Percentiles rank a stretch among this genome's conserved stretches.
Evolutionary conservation across 768 basidiomycete species (phyloP).

Genomic region (Fibroporia radiculosa): DNA sequence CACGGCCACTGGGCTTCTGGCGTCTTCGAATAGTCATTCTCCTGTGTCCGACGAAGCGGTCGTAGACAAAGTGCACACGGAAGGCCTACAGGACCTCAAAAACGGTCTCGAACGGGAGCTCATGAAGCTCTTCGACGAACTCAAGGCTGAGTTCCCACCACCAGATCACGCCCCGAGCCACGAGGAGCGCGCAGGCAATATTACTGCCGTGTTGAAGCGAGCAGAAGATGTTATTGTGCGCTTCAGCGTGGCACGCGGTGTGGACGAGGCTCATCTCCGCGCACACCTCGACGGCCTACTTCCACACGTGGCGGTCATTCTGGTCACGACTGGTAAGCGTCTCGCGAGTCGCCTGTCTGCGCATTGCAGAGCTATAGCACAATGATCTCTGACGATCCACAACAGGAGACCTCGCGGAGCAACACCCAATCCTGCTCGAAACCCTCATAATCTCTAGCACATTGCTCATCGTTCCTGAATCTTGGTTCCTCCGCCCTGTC

Average conservation of each 20-base stretch:
- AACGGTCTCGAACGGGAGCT: conserved; percentile 11
- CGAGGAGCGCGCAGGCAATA: conserved; percentile 16
- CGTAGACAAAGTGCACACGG: not conserved
- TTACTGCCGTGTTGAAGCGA: conserved; percentile 18
- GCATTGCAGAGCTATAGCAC: not conserved
- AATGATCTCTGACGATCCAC: not conserved
- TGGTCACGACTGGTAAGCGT: conserved; percentile 1
- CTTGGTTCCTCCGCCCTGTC: conserved; percentile 23
- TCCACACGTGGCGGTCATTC: conserved; percentile 14
- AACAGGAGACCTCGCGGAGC: conserved; percentile 29
- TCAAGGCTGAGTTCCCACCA: conserved; percentile 20
- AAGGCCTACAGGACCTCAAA: conserved; percentile 11
- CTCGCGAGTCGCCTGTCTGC: too few species aligned
- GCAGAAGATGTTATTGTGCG: conserved; percentile 20
- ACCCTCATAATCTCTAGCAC: conserved; percentile 16
- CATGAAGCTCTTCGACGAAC: conserved; percentile 18
- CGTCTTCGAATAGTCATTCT: too few species aligned
- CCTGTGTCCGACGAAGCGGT: too few species aligned
- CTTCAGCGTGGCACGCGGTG: conserved; percentile 15
- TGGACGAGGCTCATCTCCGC: conserved; percentile 19
- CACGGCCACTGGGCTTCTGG: too few species aligned
- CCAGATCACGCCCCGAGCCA: conserved; percentile 26
- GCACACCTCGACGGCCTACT: conserved; percentile 19
- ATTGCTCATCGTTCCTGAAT: conserved; percentile 24
- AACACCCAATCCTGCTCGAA: conserved; percentile 25